Percentiles rank a stretch among this genome's conserved stretches.
Evolutionary conservation across 148 eudicot species (phyloP).

Genomic region (Rhododendron molle): DNA sequence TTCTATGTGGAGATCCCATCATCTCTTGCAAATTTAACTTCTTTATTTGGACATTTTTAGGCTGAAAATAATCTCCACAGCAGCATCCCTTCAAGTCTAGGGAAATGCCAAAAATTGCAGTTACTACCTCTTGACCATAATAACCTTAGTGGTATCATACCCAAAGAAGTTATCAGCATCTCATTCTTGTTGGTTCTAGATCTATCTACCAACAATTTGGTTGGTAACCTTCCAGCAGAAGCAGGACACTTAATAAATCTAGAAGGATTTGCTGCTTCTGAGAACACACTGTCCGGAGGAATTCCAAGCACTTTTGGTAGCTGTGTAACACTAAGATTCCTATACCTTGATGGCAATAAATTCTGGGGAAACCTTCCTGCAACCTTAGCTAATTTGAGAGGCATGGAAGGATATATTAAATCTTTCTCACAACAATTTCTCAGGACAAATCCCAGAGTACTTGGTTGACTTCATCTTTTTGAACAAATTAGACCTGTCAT

Average conservation of each 20-base stretch:
- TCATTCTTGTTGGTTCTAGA: too few relatives aligned
- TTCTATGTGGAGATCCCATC: too few relatives aligned
- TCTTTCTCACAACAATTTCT: neutral
- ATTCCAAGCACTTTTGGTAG: neutral
- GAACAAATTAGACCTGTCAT: neutral
- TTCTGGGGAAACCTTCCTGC: neutral
- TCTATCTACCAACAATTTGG: too few relatives aligned
- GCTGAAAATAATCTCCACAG: too few relatives aligned
- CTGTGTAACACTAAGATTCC: neutral
- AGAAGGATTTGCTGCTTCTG: neutral
- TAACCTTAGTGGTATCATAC: neutral
- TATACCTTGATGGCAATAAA: neutral
- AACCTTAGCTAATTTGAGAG: neutral
- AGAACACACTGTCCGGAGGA: neutral
- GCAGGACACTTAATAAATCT: neutral
- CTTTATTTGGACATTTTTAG: too few relatives aligned
- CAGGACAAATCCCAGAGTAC: neutral
- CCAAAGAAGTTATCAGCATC: too few relatives aligned
- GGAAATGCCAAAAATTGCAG: neutral
- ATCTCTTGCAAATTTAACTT: too few relatives aligned
- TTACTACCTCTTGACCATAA: neutral
- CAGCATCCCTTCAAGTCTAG: neutral
- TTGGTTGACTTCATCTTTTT: neutral
- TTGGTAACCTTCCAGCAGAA: too few relatives aligned
- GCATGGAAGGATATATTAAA: neutral